Evolutionary conservation across 805 yeast genomes (phyloP).

Genomic region (Lipomyces mesembrius): DNA sequence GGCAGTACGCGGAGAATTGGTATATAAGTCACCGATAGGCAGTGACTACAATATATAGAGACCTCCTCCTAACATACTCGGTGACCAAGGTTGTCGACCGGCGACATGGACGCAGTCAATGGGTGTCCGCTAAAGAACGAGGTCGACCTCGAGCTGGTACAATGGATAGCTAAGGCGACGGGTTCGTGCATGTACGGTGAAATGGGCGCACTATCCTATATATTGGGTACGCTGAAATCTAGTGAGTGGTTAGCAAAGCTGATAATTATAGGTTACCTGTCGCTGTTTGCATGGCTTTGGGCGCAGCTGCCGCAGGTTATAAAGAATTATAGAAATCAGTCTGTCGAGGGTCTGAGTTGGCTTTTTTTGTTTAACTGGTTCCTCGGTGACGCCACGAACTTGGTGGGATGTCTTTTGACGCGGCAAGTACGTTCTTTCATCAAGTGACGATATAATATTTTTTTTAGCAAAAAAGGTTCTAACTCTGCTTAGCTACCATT

Average conservation of each 20-base stretch:
- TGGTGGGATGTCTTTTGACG: constrained; percentile 74
- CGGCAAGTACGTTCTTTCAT: constrained; percentile 51
- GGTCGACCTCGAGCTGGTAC: constrained; percentile 35
- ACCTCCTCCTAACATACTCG: background rate
- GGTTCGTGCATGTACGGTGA: constrained; percentile 43
- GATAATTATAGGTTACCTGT: constrained; percentile 30
- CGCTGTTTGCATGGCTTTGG: constrained; percentile 58
- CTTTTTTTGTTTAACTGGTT: constrained; percentile 67
- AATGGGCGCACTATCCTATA: constrained; percentile 40
- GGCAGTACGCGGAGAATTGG: background rate
- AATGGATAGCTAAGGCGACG: constrained; percentile 39
- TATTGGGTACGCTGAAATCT: constrained; percentile 26
- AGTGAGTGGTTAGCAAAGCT: background rate
- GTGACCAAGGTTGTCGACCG: background rate
- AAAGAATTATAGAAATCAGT: constrained; percentile 59
- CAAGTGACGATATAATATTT: constrained; percentile 3
- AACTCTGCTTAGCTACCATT: constrained; percentile 58
- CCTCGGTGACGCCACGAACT: constrained; percentile 63
- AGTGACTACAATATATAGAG: background rate
- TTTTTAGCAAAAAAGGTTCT: background rate
- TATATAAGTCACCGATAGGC: background rate
- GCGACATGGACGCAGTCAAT: background rate
- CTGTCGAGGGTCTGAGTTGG: constrained; percentile 70
- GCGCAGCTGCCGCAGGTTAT: constrained; percentile 76
- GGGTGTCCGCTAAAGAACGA: constrained; percentile 23